Base-by-base conservation (phyloP, 441 rosid species). In the Gossypium davidsonii region DNA sequence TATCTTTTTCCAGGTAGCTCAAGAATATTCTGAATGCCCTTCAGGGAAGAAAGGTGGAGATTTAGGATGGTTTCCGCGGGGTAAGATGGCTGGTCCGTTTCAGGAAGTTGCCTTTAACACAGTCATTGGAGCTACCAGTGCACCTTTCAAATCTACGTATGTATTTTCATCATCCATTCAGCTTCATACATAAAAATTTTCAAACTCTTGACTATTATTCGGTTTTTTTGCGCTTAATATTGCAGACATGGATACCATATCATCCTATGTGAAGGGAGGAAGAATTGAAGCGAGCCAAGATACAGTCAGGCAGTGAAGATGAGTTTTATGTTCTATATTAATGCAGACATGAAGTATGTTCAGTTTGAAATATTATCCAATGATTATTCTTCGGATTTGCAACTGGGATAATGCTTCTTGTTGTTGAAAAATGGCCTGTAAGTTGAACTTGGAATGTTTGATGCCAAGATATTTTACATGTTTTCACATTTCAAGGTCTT, bases 21-120 rank as follows among this genome's bases (percentile, higher is more conserved):
- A 95, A 67, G 98, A 92, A 78, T 94, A 87, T 76, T 94, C 97
- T 0, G 99, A 94, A 73, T 94, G 96, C 46, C 97, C 97, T 37
- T 92, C 98, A 8, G 98, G 96, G 62, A 94, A 94, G 85, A 94
- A 94, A 80, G 99, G 99, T 10, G 98, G 99, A 55, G 99, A 94
- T 79, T 88, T 92, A 76, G 99, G 99, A 80, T 94, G 98, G 98
- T 94, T 94, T 78, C 99, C 98, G 2, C 81, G 98, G 1, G 99
- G 99, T 26, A 94, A 94, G 84, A 94, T 94, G 99, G 97, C 93
- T 0, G 98, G 98, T 9, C 99, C 97, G 6, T 94, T 94, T 83
- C 99, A 91, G 75, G 97, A 92, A 31, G 94, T 94, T 71, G 92
- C 99, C 62, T 92, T 92, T 77, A 83, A 63, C 85, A 90, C 99